These are phyloP conservation scores for Candida dubliniensis DNA, from an alignment of 1,139 yeast genomes.

Conservation along the genomic window DNA sequence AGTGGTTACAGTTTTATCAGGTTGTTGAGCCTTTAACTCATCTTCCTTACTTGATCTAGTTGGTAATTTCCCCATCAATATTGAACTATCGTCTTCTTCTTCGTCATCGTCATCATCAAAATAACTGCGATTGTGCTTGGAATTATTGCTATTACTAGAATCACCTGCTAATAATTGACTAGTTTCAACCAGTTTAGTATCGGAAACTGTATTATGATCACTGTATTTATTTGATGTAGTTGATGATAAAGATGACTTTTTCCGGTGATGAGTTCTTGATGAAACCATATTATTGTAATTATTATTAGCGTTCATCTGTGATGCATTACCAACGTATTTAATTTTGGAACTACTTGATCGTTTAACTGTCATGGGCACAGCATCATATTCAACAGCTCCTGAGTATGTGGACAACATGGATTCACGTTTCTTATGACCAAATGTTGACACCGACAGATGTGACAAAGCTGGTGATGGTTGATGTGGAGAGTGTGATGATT, in stretches of 20 bases:
- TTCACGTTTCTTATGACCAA: slow-evolving; percentile 18
- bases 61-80: slow-evolving; percentile 19
- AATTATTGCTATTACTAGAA: neutral
- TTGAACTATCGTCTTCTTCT: slow-evolving; percentile 13
- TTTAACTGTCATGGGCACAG: slow-evolving; percentile 24
- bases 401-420: slow-evolving; percentile 30
- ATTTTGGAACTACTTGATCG: slow-evolving; percentile 13
- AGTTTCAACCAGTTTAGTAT: slow-evolving; percentile 1
- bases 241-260: slow-evolving; percentile 1
- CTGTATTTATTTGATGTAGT: neutral
- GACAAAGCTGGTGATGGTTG: neutral
- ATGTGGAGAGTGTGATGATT: neutral
- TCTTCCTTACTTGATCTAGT: slow-evolving; percentile 14
- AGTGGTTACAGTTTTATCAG: slow-evolving; percentile 36
- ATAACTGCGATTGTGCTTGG: no score
- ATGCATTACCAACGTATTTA: slow-evolving; percentile 4
- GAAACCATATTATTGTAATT: no score
- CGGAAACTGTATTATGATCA: neutral
- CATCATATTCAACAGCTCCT: slow-evolving; percentile 24
- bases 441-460: neutral
- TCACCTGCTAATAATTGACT: neutral
- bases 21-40: slow-evolving; percentile 16
- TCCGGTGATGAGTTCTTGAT: neutral
- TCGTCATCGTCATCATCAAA: slow-evolving; percentile 9
- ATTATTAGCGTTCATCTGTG: no score